Base-by-base conservation (phyloP, 352 stramenopile species). In the Phytophthora palmivora region DNA sequence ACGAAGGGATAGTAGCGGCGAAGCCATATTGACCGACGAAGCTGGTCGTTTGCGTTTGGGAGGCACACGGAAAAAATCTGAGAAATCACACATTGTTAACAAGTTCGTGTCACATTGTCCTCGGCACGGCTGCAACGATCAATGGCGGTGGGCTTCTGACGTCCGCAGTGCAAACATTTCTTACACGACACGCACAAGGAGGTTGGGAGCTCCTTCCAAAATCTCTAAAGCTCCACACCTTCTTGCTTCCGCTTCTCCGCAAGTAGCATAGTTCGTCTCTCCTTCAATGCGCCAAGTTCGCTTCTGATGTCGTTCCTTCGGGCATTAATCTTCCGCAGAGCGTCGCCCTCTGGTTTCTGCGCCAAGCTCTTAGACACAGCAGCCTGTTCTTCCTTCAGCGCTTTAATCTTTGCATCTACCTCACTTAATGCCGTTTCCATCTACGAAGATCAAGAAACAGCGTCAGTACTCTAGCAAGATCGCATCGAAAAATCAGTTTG, bases 161-260 rank as follows among this genome's bases (percentile, higher is more conserved):
- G 47, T 33, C 45, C 12, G 21, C 16, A 48, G 45, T 44, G 50
- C 28, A 22, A 57, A 39, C 47, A 69, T 34, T 55, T 63, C 42
- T 53, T 65, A 58, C 50, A 67, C 45, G 32, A 37, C n/a, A 26
- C 52, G 44, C 32, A 32, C 8, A n/a, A 56, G 22, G 47, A 60
- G 42, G 19, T 18, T 58, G 16, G 32, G 32, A 32, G 44, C 22
- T 49, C 41, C 34, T 63, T 54, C 38, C 42, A 43, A 41, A 51
- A 63, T 22, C 56, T 52, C 43, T 76, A 81, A 50, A 81, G 72
- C 65, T 81, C 72, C 14, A 81, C 72, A 37, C 83, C 83, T 43
- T 94, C 85, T 54, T 91, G 82, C 74, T 94, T 94, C 14, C 85
- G 82, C 69, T 94, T 92, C 47, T 94, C 82, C 1, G 83, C 83